Conservation (phyloP, 2,329 filamentous ascomycete genomes). For the Xylariaceae sp. region DNA sequence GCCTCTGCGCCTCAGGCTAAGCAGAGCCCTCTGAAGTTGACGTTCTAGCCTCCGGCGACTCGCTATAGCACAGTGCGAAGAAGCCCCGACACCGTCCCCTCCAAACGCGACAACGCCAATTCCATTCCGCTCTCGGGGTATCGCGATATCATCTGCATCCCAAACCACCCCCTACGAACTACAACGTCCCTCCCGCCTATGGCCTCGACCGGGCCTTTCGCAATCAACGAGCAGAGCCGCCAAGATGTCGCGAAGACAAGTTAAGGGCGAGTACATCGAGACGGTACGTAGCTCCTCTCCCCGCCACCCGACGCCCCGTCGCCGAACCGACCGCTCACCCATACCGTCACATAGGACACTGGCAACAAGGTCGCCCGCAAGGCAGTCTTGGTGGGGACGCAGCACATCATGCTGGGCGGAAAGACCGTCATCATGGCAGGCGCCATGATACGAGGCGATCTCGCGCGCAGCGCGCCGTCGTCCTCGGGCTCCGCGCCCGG, state of each 20-base stretch:
- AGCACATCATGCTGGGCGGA: conserved; percentile 95
- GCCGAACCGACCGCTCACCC: background rate
- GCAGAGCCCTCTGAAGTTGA: no score
- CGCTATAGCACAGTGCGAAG: no score
- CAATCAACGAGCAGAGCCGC: background rate
- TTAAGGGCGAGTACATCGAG: conserved; percentile 93
- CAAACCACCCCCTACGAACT: no score
- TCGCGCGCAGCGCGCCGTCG: conserved; percentile 56
- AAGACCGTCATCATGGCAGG: conserved; percentile 95
- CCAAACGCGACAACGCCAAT: no score
- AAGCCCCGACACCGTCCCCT: no score
- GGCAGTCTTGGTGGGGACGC: conserved; percentile 86
- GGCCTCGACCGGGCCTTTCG: no score
- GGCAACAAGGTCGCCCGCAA: conserved; percentile 97
- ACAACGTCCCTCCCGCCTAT: no score
- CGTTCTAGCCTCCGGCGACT: no score
- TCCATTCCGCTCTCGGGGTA: no score
- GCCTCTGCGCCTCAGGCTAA: no score
- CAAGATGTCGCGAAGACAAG: conserved; percentile 69
- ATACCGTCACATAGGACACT: conserved; percentile 62
- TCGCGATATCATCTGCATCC: no score
- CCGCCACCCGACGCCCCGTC: background rate
- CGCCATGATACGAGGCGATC: conserved; percentile 88
- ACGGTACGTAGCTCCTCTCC: conserved; percentile 62
- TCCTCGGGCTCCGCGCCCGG: conserved; percentile 35